These are phyloP conservation scores for Gnaphalium uliginosum DNA, from an alignment of 129 eudicot species.

Conservation along the genomic window DNA sequence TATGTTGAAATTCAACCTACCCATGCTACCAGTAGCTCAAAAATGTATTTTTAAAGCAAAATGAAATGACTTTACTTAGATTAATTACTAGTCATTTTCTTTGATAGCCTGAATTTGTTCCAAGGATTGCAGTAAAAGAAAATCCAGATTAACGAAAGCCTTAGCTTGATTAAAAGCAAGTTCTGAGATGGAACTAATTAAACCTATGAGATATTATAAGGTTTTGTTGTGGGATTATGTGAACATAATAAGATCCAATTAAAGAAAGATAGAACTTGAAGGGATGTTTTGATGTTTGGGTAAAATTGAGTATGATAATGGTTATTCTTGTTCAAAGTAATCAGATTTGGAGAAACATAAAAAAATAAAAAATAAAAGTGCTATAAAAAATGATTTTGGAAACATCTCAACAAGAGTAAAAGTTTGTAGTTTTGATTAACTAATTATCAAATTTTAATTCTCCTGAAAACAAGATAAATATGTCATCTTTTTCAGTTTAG, in stretches of 20 bases:
- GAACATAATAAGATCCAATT: neutral
- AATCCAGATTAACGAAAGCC: neutral
- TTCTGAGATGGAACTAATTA: neutral
- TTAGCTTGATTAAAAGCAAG: neutral
- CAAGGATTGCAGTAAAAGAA: neutral
- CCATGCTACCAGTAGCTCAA: conserved; percentile 1
- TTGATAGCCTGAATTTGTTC: neutral
- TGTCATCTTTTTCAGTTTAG: neutral
- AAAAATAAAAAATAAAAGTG: no score
- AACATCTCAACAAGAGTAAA: neutral
- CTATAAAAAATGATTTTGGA: neutral
- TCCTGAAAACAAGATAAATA: neutral
- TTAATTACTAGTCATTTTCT: neutral
- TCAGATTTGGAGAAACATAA: neutral
- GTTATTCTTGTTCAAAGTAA: neutral
- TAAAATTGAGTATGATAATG: neutral
- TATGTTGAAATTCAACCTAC: conserved; percentile 10
- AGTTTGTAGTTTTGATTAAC: neutral
- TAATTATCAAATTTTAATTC: no score
- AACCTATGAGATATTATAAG: neutral
- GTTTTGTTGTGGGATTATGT: no score
- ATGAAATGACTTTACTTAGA: neutral
- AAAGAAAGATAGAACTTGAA: no score
- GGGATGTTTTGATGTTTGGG: neutral
- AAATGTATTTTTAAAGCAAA: neutral